These are phyloP conservation scores for Triticum timopheevii DNA, from an alignment of 176 grass and related monocot species.

Conservation along the genomic window DNA sequence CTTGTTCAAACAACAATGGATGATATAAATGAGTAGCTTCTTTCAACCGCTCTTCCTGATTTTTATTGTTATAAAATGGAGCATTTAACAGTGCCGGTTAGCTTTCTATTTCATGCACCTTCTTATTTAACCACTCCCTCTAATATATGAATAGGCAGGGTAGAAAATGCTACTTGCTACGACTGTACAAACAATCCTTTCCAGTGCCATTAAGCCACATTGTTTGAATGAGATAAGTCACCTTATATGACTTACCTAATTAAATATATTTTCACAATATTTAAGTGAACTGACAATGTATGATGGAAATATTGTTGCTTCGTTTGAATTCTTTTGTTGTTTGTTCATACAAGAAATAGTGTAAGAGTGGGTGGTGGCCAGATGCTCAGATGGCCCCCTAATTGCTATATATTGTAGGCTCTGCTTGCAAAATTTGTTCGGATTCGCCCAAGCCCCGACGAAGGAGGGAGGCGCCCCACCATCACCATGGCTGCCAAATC, in stretches of 20 bases:
- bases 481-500: too few relatives aligned
- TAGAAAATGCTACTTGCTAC: neutral
- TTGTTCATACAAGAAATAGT: neutral
- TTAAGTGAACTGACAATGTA: neutral
- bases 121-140: neutral
- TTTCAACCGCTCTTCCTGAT: neutral
- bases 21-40: too few relatives aligned
- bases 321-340: neutral
- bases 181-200: neutral
- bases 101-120: neutral
- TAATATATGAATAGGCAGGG: neutral
- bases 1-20: too few relatives aligned
- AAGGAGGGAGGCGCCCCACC: too few relatives aligned
- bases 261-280: neutral
- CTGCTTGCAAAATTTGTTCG: too few relatives aligned
- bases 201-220: neutral
- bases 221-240: neutral
- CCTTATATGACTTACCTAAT: neutral
- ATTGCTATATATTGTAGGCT: neutral
- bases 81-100: neutral
- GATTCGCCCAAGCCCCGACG: too few relatives aligned
- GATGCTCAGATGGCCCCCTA: neutral
- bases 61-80: neutral
- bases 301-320: neutral
- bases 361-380: neutral